These are phyloP conservation scores for Iris macrosiphon DNA, from an alignment of 106 monocot genomes.

Conservation along the genomic window DNA sequence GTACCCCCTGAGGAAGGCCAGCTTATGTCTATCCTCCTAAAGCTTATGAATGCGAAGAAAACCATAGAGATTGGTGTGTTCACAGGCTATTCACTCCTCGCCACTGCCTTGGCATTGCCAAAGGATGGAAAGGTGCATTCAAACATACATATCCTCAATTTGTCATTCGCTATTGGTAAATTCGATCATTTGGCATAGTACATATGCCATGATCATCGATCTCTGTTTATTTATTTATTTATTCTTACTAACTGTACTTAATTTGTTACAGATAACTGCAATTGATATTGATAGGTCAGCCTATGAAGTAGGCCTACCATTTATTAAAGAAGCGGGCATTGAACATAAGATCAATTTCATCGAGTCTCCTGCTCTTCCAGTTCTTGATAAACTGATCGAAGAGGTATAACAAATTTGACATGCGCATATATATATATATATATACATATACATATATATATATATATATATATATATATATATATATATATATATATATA, in stretches of 20 bases:
- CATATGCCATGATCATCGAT: too few species aligned
- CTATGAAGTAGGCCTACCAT: conserved; percentile 14
- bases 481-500: too few species aligned
- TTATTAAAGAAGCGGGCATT: conserved; percentile 14
- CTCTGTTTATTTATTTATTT: too few species aligned
- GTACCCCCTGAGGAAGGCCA: conserved; percentile 37
- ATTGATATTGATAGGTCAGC: conserved; percentile 13
- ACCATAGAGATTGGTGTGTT: conserved; percentile 46
- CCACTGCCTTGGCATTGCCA: conserved; percentile 42
- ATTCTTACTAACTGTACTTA: too few species aligned
- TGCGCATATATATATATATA: too few species aligned
- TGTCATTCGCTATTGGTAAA: too few species aligned
- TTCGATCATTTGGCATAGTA: too few species aligned
- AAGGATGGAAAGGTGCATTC: conserved; percentile 31
- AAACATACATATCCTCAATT: background rate
- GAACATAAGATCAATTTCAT: conserved; percentile 29
- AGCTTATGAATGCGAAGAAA: conserved; percentile 42
- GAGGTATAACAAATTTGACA: too few species aligned
- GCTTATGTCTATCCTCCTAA: conserved; percentile 24
- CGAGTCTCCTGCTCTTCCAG: conserved; percentile 15
- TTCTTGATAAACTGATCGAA: conserved; percentile 15
- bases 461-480: too few species aligned
- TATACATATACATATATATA: too few species aligned
- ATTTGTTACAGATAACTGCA: conserved; percentile 18
- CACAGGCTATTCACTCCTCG: conserved; percentile 50